A percentile compares a stretch with the other conserved stretches of the same genome.
Evolutionary conservation across 1,284 basidiomycete genomes (phyloP).

Genomic region (Cryptococcus depauperatus): DNA sequence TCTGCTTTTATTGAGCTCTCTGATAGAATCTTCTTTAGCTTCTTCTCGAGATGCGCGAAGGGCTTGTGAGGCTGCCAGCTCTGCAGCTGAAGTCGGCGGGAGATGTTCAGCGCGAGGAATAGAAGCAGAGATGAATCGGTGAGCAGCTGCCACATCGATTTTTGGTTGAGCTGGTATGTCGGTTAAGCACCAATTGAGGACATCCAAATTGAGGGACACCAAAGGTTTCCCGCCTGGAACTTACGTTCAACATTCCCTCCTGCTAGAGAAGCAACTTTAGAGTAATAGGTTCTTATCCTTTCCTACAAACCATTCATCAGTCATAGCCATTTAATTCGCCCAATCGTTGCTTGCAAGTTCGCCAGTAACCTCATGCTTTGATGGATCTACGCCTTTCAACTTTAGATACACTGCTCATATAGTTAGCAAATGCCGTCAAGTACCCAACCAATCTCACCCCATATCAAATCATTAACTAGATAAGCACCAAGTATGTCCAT

Average conservation of each 20-base stretch:
- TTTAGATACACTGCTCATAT: constrained; percentile 35
- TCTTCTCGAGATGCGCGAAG: constrained; percentile 15
- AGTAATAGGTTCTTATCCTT: constrained; percentile 38
- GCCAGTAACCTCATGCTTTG: constrained; percentile 31
- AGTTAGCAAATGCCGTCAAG: not conserved
- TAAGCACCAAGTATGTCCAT: constrained; percentile 36
- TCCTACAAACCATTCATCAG: constrained; percentile 13
- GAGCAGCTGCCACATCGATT: constrained; percentile 33
- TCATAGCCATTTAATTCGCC: not conserved
- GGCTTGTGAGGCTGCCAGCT: constrained; percentile 7
- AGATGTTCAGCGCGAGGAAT: constrained; percentile 21
- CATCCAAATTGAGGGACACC: not conserved
- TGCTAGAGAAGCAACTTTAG: constrained; percentile 31
- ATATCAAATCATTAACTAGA: constrained; percentile 39
- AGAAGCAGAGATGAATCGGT: constrained; percentile 31
- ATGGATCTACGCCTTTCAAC: constrained; percentile 37
- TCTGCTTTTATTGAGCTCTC: too few species aligned
- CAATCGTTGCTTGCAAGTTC: constrained; percentile 34
- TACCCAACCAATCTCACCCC: constrained; percentile 27
- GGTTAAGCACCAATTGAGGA: not conserved
- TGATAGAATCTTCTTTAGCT: constrained; percentile 9
- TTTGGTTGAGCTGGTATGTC: constrained; percentile 4
- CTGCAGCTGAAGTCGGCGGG: constrained; percentile 13
- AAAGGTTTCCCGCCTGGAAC: constrained; percentile 6
- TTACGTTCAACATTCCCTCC: constrained; percentile 31